A percentile compares a stretch with the other conserved stretches of the same genome.
phyloP scores from a whole-genome alignment of 345 rosid genomes.

The Aquilaria yunnanensis region DNA sequence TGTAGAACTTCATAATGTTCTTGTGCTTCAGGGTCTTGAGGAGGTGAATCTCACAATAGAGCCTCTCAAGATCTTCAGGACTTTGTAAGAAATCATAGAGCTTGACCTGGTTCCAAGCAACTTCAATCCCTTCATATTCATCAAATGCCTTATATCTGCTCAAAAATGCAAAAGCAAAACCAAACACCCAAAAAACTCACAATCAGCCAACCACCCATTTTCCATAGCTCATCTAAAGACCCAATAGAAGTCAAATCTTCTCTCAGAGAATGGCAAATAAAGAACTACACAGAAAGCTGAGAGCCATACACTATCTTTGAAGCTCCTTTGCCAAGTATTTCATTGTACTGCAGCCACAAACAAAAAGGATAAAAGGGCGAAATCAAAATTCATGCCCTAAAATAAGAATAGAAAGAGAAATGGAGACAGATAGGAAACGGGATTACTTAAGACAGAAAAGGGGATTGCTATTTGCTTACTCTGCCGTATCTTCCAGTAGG shows the following conservation, averaged over 20 bases:
- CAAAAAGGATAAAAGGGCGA: constrained; percentile 7
- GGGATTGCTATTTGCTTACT: constrained; percentile 25
- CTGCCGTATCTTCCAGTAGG: constrained; percentile 98
- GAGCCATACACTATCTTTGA: constrained; percentile 89
- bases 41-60: constrained; percentile 91
- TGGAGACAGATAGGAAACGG: background rate
- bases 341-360: constrained; percentile 62
- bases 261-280: constrained; percentile 8
- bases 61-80: constrained; percentile 94
- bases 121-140: constrained; percentile 90
- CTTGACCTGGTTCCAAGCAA: constrained; percentile 99
- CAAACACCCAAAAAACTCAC: constrained; percentile 12
- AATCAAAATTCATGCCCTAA: constrained; percentile 9
- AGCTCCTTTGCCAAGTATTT: constrained; percentile 96
- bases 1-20: constrained; percentile 84
- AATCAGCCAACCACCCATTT: constrained; percentile 21
- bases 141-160: constrained; percentile 89
- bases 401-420: constrained; percentile 7
- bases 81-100: constrained; percentile 84
- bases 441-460: background rate
- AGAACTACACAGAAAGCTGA: constrained; percentile 7
- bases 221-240: constrained; percentile 10
- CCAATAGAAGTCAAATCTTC: constrained; percentile 12
- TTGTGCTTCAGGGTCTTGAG: constrained; percentile 85
- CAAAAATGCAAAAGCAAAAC: constrained; percentile 18